Evolutionary conservation across 768 basidiomycete species (phyloP).

Genomic region (Lactarius sp.): DNA sequence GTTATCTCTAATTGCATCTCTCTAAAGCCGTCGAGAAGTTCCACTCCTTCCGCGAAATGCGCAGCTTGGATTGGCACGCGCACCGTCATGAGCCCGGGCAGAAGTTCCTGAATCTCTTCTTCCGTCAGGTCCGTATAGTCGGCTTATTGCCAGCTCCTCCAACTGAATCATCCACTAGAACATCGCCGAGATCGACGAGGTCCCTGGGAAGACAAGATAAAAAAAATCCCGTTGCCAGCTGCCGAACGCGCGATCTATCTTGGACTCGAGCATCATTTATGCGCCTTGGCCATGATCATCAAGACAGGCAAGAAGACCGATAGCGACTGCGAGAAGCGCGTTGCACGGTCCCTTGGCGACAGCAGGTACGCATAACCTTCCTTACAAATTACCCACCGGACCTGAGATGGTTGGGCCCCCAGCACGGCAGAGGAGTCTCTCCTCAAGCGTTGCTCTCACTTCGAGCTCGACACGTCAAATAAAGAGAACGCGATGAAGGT

Average conservation of each 20-base stretch:
- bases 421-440: slow-evolving; percentile 90
- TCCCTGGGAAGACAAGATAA: slow-evolving; percentile 60
- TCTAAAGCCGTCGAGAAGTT: slow-evolving; percentile 77
- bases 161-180: slow-evolving; percentile 47
- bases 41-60: slow-evolving; percentile 94
- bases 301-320: slow-evolving; percentile 59
- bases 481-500: slow-evolving; percentile 80
- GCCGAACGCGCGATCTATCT: slow-evolving; percentile 93
- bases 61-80: slow-evolving; percentile 87
- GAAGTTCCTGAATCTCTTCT: slow-evolving; percentile 71
- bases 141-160: no score
- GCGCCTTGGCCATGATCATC: slow-evolving; percentile 83
- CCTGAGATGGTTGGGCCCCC: background rate
- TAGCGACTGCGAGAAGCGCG: slow-evolving; percentile 84
- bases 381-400: background rate
- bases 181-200: slow-evolving; percentile 95
- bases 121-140: slow-evolving; percentile 62
- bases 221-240: slow-evolving; percentile 73
- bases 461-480: slow-evolving; percentile 70
- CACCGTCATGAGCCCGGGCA: slow-evolving; percentile 83
- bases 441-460: slow-evolving; percentile 93
- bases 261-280: slow-evolving; percentile 89
- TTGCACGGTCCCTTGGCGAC: slow-evolving; percentile 82
- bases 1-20: background rate
- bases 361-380: slow-evolving; percentile 44